Base-by-base conservation (phyloP, 495 filamentous ascomycete genomes). In the Choiromyces venosus region DNA sequence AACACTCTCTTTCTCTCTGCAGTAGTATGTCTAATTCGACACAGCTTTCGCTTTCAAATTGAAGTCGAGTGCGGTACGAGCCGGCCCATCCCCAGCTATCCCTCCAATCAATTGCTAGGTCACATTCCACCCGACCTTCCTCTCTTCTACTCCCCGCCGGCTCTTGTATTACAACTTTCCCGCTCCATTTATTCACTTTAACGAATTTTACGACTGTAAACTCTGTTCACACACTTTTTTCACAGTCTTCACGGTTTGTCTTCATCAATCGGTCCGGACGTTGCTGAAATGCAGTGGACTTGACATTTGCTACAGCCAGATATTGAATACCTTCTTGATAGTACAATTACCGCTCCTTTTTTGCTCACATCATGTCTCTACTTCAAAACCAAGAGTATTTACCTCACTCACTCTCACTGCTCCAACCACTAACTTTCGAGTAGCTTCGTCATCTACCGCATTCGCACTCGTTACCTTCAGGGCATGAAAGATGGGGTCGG, bases 381-480 rank as follows among this genome's bases (percentile, higher is more conserved):
- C 90, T 98, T 71, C 93, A 97, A 83, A 93, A 96, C 74, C 94
- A 98, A 88, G 94, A 98, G 93, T 97, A 90, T 71, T 91, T 85
- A 25, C 61, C 46, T 72, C 33, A 21, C 38, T 66, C 39, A 46
- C 52, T 25, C 42, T 56, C 35, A 39, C 65, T 37, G 9, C 19
- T 52, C 36, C 42, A 38, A 65, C 69, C 65, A 71, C 81, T 82
- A 76, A 83, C 72, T 25, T 33, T 25, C 37, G 56, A 68, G 52
- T 74, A 97, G 94, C 82, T 91, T 98, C 85, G 90, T 96, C 29
- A 88, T 95, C 73, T 98, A 97, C 87, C 92, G 97, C 80, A 84
- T 99, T 46, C 93, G 95, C 66, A 93, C 92, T 18, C 91, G 92
- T 70, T 99, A 97, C 81, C 89, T 99, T 7, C 91, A 91, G 65